phyloP scores from a whole-genome alignment of 768 basidiomycete genomes.

The Boletus eberwhitei region DNA sequence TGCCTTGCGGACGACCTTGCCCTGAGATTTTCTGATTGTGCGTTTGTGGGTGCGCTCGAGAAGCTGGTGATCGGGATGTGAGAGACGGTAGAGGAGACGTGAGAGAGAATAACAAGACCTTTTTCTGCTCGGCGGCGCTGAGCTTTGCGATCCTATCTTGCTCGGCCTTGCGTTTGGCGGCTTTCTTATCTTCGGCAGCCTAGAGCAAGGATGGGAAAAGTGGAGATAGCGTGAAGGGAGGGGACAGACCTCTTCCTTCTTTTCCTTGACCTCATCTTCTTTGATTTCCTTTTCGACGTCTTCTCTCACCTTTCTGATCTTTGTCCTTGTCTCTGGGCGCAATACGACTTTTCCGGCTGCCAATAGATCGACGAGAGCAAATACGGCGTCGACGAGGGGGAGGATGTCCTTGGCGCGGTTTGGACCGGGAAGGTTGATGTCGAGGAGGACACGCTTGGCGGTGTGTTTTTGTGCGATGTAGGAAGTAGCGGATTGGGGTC shows the following conservation, averaged over 20 bases:
- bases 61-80: constrained; percentile 34
- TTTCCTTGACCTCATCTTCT: constrained; percentile 63
- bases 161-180: constrained; percentile 70
- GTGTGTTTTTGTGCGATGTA: constrained; percentile 40
- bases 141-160: constrained; percentile 71
- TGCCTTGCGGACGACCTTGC: constrained; percentile 45
- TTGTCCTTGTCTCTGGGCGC: constrained; percentile 78
- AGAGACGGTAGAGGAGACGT: neutral
- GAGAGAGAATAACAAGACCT: constrained; percentile 41
- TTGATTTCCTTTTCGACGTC: constrained; percentile 66
- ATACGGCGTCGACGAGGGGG: constrained; percentile 62
- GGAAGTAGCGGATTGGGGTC: constrained; percentile 53
- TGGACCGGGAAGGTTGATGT: constrained; percentile 52
- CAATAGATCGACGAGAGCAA: constrained; percentile 73
- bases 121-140: constrained; percentile 78
- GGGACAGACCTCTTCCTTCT: constrained; percentile 60
- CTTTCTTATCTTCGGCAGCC: constrained; percentile 64
- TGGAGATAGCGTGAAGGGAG: neutral
- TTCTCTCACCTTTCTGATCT: constrained; percentile 72
- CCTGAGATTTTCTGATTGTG: constrained; percentile 63
- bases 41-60: constrained; percentile 80
- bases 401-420: constrained; percentile 45
- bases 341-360: constrained; percentile 45
- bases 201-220: constrained; percentile 19
- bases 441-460: constrained; percentile 74